Evolutionary conservation across 2,329 filamentous ascomycete genomes (phyloP), one percentile per base, ranked within the genome.

Genomic region (Diaporthe ilicicola): DNA sequence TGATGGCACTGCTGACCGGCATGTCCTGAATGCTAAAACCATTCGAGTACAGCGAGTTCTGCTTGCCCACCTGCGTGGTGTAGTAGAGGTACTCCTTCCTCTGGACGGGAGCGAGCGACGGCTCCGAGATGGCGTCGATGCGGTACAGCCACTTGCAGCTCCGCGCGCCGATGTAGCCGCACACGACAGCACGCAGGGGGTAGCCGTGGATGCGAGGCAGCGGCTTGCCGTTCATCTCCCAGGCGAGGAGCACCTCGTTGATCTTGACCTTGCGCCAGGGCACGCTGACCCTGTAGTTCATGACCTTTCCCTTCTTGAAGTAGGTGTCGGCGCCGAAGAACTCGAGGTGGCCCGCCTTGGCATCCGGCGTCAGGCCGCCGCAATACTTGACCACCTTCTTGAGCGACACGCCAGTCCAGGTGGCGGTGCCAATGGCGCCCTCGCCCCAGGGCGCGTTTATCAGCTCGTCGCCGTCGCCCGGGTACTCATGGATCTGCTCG

Each of bases 311-410:
- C 62, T 90, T 88, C 78, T 93, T 93, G 83, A 93, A 91, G 76
- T 94, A 93, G 0, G 90, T 92, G 70, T 94, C 92, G 1, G 89
- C 91, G 0, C 92, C 92, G 70, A 88, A 90, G 61, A 94, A 86
- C 74, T 93, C 91, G 15, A 93, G 78, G 73, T 94, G 90, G 70
- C 89, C 87, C 0, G 84, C 89, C 1, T 83, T 81, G 13, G 82
- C 81, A 22, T 72, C 70, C 4, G 62, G 64, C 1, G 77, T 73
- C 2, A 92, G 79, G 0, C 91, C 91, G 2, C 91, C 92, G 71
- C 91, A 93, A 71, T 89, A 81, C 74, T 93, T 92, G 78, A 94
- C 90, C 1, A 93, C 83, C 74, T 91, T 92, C 76, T 93, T 92
- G 17, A 93, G 82, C 34, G 86, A 89, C 9, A 93, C 86, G 2